Evolutionary conservation across 1,139 yeast genomes (phyloP), one percentile per base, ranked within the genome.

Genomic region (Candida albicans): DNA sequence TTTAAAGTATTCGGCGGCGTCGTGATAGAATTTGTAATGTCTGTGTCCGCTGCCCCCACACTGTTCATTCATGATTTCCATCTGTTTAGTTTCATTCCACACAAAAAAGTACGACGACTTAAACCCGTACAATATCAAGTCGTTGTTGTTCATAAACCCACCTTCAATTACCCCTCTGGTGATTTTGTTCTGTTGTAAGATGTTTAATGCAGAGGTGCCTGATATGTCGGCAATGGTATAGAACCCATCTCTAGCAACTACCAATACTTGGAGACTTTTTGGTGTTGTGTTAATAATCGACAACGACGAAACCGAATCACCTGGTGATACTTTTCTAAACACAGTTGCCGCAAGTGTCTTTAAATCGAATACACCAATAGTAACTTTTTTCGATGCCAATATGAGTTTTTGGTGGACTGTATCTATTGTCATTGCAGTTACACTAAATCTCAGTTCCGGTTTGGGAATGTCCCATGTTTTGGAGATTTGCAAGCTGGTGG

Each of bases 1-100:
- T 56, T 65, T 61, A 48, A 53, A 63, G 3, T 37, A 28, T 12
- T 42, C 37, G 9, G 25, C 9, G 1, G 35, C 39, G 25, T 55
- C 50, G 11, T 59, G 52, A 43, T 64, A 58, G 24, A 85, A 66
- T 36, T 73, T 71, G 96, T 97, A 93, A 48, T 81, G 79, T 51
- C 98, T 73, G 58, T 91, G 97, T 2, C 93, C 80, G 28, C 39
- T 47, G 1, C 98, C 98, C 18, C 98, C 98, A 62, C 98, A 93
- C n/a, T 75, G 64, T 50, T 82, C 88, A 48, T 80, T 79, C 44
- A 79, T 70, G 4, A 88, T 60, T 58, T 90, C 96, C 41, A 77
- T 72, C 53, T 87, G 91, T 35, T 76, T 71, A 0, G 91, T 81
- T 57, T 89, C 96, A 58, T 91, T 88, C 84, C 91, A 89, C 18